Evolutionary conservation across 2,329 filamentous ascomycete species (phyloP), one percentile per base, ranked within the genome.

Genomic region (Diaporthe batatas): DNA sequence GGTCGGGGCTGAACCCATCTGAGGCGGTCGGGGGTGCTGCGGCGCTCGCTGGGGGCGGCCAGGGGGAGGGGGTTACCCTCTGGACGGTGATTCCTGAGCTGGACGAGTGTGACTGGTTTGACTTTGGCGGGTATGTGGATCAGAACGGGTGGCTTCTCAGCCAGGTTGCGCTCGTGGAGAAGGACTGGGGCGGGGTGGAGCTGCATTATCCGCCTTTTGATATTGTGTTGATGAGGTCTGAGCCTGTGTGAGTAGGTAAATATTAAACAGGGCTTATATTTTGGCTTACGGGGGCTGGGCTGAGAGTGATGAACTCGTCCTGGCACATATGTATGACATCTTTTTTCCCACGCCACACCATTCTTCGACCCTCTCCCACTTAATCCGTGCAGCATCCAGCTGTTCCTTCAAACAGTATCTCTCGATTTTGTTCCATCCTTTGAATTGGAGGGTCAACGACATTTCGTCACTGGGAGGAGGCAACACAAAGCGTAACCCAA

Each of bases 111-210:
- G 62, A 65, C 7, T 65, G 62, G 62, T 36, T 65, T 51, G 62
- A 65, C 5, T 65, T 65, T 51, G 62, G 47, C 1, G 62, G 62
- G 1, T 65, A 65, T 36, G 36, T 44, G 7, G 62, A 65, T 14
- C 62, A 65, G 32, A 51, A 51, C 12, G 62, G 44, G 44, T 65
- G 62, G 62, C 32, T 29, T 11, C 29, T 65, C 0, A 65, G 62
- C 32, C 47, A 65, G 62, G 62, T 65, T n/a, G 62, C 44, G 5
- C n/a, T 65, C 18, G 62, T 65, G n/a, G 62, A 65, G 62, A 65
- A 36, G 62, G 62, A 51, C 18, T 51, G 29, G 39, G 62, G 62
- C 7, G 62, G 62, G 18, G 62, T 65, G 11, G 62, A 65, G 44
- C 12, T 65, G 47, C 62, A 65, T 34, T 65, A 65, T 23, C 62